A percentile compares a stretch with the other conserved stretches of the same genome.
These are phyloP conservation scores for Cephalotrichum gorgonifer DNA, from an alignment of 2,329 filamentous ascomycete genomes.

Conservation along the genomic window DNA sequence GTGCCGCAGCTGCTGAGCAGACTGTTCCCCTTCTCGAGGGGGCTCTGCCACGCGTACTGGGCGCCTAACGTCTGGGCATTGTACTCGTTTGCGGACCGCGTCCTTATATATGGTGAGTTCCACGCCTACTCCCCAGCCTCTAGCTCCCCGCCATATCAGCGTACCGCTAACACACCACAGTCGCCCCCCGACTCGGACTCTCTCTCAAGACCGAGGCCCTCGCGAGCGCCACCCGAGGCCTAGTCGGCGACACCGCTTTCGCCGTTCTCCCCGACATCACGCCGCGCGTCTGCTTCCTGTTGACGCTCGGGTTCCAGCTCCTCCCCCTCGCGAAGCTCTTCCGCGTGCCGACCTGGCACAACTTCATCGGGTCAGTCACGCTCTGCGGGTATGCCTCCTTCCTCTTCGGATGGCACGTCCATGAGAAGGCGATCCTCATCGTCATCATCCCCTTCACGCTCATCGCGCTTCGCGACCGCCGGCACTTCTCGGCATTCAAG, in stretches of 20 bases:
- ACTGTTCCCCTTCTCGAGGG: constrained; percentile 87
- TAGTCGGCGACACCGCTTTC: constrained; percentile 90
- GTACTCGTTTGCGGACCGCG: constrained; percentile 82
- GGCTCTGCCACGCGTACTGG: constrained; percentile 96
- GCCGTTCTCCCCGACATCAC: constrained; percentile 83
- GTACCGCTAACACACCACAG: constrained; percentile 35
- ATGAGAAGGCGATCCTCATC: constrained; percentile 91
- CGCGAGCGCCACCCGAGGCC: constrained; percentile 80
- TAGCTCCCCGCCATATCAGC: too few relatives aligned
- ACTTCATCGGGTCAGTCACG: constrained; percentile 79
- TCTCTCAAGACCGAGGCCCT: constrained; percentile 63
- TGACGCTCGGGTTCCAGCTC: constrained; percentile 75
- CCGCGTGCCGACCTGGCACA: constrained; percentile 70
- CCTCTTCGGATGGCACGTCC: constrained; percentile 96
- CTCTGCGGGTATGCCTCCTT: constrained; percentile 95
- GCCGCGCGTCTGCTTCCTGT: constrained; percentile 65
- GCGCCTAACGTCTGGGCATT: constrained; percentile 95
- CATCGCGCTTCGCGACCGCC: constrained; percentile 78
- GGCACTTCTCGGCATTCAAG: constrained; percentile 84
- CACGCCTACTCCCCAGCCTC: background rate
- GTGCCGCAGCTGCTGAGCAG: constrained; percentile 73
- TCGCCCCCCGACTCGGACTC: constrained; percentile 72
- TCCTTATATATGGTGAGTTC: constrained; percentile 66
- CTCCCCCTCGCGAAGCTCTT: constrained; percentile 78
- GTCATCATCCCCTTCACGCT: constrained; percentile 94